phyloP scores from a whole-genome alignment of 2,329 filamentous ascomycete genomes.

The Ampelomyces quisqualis region DNA sequence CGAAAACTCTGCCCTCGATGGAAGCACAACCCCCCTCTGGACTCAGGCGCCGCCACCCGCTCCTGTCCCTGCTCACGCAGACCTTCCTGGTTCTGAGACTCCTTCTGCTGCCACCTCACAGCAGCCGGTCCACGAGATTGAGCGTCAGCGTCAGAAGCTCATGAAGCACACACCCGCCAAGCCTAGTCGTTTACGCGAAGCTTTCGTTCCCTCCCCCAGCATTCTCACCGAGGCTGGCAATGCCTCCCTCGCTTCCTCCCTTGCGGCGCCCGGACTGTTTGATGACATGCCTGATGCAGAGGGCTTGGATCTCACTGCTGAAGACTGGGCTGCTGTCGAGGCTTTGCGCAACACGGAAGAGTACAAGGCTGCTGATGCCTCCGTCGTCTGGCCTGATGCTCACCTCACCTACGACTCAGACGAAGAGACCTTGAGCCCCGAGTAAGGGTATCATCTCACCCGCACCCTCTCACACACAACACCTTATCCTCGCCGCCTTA shows the following conservation, averaged over 20 bases:
- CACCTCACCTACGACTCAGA: conserved; percentile 26
- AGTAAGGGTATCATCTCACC: no score
- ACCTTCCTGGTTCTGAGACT: conserved; percentile 24
- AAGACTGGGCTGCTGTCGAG: conserved; percentile 14
- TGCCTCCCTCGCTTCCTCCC: conserved; percentile 22
- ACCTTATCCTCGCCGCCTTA: no score
- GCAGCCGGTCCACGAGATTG: conserved; percentile 25
- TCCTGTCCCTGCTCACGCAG: conserved; percentile 38
- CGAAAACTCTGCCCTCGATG: conserved; percentile 20
- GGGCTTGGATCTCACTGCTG: conserved; percentile 20
- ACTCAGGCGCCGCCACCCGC: conserved; percentile 40
- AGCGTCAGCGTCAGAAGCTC: conserved; percentile 31
- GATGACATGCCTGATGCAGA: conserved; percentile 23
- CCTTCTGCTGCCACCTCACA: conserved; percentile 5
- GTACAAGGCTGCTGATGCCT: conserved; percentile 13
- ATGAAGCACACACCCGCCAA: conserved; percentile 41
- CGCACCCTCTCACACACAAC: no score
- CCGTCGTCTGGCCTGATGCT: conserved; percentile 16
- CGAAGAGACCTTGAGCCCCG: conserved; percentile 23
- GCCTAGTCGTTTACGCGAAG: conserved; percentile 37
- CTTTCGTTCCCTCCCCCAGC: conserved; percentile 37
- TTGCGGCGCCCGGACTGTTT: conserved; percentile 14
- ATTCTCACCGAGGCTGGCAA: conserved; percentile 30
- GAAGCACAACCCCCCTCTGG: conserved; percentile 24
- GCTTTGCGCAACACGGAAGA: conserved; percentile 10